Conservation (phyloP, 2,329 filamentous ascomycete genomes). For the Aureobasidium sp. region DNA sequence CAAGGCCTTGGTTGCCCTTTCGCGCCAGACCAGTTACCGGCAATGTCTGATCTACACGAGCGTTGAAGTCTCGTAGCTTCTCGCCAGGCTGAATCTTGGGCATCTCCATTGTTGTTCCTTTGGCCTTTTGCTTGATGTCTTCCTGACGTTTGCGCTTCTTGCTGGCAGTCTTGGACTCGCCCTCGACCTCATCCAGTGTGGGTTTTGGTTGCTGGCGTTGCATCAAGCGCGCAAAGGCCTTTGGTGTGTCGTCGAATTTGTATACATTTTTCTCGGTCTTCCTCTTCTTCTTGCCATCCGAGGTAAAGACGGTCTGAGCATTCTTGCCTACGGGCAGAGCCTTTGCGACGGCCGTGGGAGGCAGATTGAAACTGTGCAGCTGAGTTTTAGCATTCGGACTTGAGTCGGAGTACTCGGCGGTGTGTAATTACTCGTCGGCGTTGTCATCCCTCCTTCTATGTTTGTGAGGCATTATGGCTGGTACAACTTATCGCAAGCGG, state of each 20-base stretch:
- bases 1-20: constrained; percentile 57
- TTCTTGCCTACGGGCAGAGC: constrained; percentile 50
- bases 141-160: constrained; percentile 34
- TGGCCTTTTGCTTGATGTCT: constrained; percentile 16
- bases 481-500: not conserved
- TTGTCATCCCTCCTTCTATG: constrained; percentile 29
- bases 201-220: constrained; percentile 53
- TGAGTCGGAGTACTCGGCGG: constrained; percentile 32
- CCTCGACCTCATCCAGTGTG: constrained; percentile 64
- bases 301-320: constrained; percentile 26
- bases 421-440: constrained; percentile 29
- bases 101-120: constrained; percentile 28
- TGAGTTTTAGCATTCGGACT: constrained; percentile 36
- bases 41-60: constrained; percentile 76
- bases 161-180: constrained; percentile 45
- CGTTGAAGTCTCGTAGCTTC: constrained; percentile 70
- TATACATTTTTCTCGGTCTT: constrained; percentile 35
- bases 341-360: constrained; percentile 53
- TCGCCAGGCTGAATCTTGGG: constrained; percentile 79
- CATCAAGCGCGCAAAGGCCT: constrained; percentile 82
- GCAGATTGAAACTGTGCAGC: constrained; percentile 46
- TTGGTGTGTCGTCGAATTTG: constrained; percentile 72
- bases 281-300: constrained; percentile 26
- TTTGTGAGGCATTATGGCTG: constrained; percentile 25
- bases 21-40: constrained; percentile 62